Conservation (phyloP, 192 early-diverging fungal species). For the Backusella liffmaniae region DNA sequence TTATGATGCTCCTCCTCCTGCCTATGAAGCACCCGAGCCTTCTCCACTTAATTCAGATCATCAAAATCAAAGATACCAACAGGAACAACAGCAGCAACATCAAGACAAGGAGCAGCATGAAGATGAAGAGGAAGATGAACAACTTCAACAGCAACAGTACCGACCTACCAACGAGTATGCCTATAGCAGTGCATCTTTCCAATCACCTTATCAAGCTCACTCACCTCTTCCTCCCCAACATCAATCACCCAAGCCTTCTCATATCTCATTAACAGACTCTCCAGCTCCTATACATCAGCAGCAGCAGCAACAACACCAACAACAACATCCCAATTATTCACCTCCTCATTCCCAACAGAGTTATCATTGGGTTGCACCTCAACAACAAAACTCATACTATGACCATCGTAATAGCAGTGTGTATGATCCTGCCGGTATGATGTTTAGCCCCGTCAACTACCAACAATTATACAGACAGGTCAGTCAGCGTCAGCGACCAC, state of each 20-base stretch:
- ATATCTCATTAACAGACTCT: neutral
- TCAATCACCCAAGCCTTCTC: slow-evolving; percentile 2
- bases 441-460: slow-evolving; percentile 17
- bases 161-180: neutral
- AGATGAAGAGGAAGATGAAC: neutral
- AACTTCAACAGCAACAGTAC: neutral
- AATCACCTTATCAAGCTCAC: slow-evolving; percentile 18
- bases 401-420: neutral
- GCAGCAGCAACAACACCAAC: neutral
- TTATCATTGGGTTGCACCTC: neutral
- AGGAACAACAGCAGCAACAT: neutral
- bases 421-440: neutral
- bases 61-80: neutral
- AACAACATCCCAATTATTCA: neutral
- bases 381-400: neutral
- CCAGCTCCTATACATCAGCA: slow-evolving; percentile 8
- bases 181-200: neutral
- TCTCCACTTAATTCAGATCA: neutral
- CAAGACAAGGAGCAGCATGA: neutral
- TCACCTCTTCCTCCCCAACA: slow-evolving; percentile 4
- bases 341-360: slow-evolving; percentile 10
- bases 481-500: slow-evolving; percentile 14
- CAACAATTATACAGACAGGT: slow-evolving; percentile 35
- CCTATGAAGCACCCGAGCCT: neutral
- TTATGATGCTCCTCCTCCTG: slow-evolving; percentile 14